Base-by-base conservation (phyloP, 257 asterid species). In the Anisodus acutangulus region DNA sequence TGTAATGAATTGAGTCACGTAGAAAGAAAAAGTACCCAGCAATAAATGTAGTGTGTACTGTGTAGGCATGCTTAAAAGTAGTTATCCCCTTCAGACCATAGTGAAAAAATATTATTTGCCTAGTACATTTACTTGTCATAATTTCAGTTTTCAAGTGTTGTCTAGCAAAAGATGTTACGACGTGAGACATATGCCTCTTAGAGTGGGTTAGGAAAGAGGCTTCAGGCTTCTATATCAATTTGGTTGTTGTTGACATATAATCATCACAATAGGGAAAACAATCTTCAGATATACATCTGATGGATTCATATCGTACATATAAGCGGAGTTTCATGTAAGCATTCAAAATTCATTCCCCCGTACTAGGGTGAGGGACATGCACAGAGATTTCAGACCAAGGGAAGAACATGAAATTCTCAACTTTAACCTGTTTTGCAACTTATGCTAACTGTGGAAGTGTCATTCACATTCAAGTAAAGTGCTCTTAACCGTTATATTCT, bases 371-470 rank as follows among this genome's bases (percentile, higher is more conserved):
- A 72, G 59, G 41, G 10, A 47, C 80, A 72, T 47, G 79, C 58
- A 72, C 80, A 19, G 59, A 72, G 43, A 72, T 47, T 47, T 19
- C 41, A 47, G 19, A 47, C 80, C 60, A 72, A 19, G 41, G 60
- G 59, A 47, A n/a, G 15, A 47, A 47, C 10, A 19, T 41, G 43
- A 19, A 19, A n/a, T 19, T 72, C 59, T 12, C 59, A 10, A 59
- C 41, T 47, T 71, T 12, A n/a, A 71, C 80, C 80, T n/a, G 53
- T n/a, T 70, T 45, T 71, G 35, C 78, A 69, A 69, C 78, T 69
- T 16, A 41, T 19, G 57, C 60, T 19, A 74, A 72, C 22, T 22
- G 22, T 51, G 45, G 13, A 26, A 26, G 31, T 26, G 47, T 13
- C 62, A 13, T 76, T 76, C 63, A 51, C 43, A 26, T 76, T 76